Conservation (phyloP, 352 stramenopile species). For the Globisporangium paddicum region DNA sequence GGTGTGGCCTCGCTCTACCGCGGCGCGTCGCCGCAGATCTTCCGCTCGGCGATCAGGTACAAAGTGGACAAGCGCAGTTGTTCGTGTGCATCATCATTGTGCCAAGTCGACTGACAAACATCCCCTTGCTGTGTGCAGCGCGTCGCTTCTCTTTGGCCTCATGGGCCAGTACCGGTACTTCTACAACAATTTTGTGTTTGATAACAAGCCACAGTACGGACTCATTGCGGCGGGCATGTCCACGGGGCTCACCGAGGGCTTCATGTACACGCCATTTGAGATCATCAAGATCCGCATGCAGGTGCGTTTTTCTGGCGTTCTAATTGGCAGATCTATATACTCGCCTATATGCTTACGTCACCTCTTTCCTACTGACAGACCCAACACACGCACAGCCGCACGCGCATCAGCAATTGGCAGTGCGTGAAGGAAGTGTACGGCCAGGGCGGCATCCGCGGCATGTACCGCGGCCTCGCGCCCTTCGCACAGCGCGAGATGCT, state of each 20-base stretch:
- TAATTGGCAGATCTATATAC: neutral
- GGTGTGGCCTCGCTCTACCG: conserved; percentile 59
- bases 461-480: conserved; percentile 72
- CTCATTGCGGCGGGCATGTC: conserved; percentile 50
- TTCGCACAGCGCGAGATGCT: conserved; percentile 75
- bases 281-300: conserved; percentile 75
- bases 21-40: conserved; percentile 61
- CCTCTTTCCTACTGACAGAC: conserved; percentile 27
- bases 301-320: conserved; percentile 3
- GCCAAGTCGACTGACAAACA: neutral
- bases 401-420: conserved; percentile 69
- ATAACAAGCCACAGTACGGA: conserved; percentile 43
- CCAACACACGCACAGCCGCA: conserved; percentile 42
- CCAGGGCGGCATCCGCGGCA: conserved; percentile 51
- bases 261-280: conserved; percentile 74
- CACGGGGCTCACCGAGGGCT: conserved; percentile 53
- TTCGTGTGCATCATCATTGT: neutral
- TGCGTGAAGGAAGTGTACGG: conserved; percentile 60
- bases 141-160: conserved; percentile 63
- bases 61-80: neutral
- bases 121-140: conserved; percentile 19
- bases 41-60: conserved; percentile 60
- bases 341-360: neutral
- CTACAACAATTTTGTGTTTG: conserved; percentile 57
- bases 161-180: conserved; percentile 74